Percentiles rank a stretch among this genome's conserved stretches.
Conservation (phyloP, 176 grass and related monocot species). For the Chrysopogon serrulatus region DNA sequence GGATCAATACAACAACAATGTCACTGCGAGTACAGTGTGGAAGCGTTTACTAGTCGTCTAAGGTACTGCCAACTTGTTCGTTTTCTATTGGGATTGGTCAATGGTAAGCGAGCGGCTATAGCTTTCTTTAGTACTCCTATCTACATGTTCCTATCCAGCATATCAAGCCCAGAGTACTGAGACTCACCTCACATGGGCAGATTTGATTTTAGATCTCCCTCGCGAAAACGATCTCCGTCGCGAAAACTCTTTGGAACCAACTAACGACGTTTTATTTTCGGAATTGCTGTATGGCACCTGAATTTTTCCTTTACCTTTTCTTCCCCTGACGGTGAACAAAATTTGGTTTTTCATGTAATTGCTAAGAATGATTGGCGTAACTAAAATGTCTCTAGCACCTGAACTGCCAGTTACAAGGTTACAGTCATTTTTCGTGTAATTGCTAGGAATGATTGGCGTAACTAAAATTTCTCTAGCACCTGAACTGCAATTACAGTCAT, state of each 20-base stretch:
- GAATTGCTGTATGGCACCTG: not conserved
- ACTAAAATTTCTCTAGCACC: not conserved
- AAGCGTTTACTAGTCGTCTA: not conserved
- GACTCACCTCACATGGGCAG: not conserved
- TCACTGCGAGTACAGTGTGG: not conserved
- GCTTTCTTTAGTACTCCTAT: not conserved
- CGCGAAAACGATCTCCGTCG: not conserved
- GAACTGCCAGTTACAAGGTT: too few species aligned
- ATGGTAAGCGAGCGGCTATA: not conserved
- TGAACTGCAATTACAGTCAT: too few species aligned
- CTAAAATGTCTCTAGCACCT: not conserved
- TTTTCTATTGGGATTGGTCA: not conserved
- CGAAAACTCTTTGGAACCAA: not conserved
- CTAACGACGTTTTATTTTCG: not conserved
- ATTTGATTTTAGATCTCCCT: not conserved
- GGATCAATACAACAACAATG: slow-evolving; percentile 3
- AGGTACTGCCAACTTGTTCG: not conserved
- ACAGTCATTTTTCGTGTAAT: not conserved
- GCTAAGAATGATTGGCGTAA: too few species aligned
- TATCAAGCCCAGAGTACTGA: not conserved
- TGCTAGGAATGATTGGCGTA: not conserved
- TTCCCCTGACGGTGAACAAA: not conserved
- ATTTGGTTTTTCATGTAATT: too few species aligned
- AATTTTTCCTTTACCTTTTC: not conserved
- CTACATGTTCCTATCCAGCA: not conserved